Percentiles rank a stretch among this genome's conserved stretches.
Evolutionary conservation across 495 filamentous ascomycete species (phyloP).

Genomic region (Penicillium manginii): DNA sequence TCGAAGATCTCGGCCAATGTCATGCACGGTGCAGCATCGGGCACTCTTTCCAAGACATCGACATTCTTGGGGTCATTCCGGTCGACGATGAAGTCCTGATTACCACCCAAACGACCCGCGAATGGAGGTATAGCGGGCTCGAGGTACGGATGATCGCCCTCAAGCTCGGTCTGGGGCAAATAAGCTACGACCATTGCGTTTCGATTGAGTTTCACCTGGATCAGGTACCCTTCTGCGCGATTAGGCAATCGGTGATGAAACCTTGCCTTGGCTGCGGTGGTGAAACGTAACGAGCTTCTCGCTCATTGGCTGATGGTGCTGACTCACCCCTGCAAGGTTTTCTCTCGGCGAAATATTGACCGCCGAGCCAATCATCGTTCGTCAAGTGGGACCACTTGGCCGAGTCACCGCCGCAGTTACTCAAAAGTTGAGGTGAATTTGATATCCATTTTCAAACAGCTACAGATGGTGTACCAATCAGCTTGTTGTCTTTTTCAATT

Average conservation of each 20-base stretch:
- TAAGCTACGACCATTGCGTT: conserved; percentile 20
- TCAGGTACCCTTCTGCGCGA: conserved; percentile 1
- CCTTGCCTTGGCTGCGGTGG: conserved; percentile 1
- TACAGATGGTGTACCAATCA: too few species aligned
- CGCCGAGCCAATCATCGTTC: background rate
- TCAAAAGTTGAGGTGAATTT: background rate
- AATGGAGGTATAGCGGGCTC: conserved; percentile 37
- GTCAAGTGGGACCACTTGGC: background rate
- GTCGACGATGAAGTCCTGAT: conserved; percentile 48
- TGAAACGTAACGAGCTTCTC: conserved; percentile 16
- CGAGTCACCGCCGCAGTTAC: conserved; percentile 1
- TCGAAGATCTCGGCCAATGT: conserved; percentile 41
- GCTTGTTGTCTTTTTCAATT: too few species aligned
- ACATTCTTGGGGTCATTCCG: conserved; percentile 41
- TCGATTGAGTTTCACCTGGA: conserved; percentile 16
- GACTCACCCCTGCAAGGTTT: conserved; percentile 4
- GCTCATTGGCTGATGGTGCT: background rate
- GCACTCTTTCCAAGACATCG: conserved; percentile 38
- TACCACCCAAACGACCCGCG: conserved; percentile 53
- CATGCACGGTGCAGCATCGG: conserved; percentile 51
- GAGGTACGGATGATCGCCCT: conserved; percentile 19
- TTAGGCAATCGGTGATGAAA: conserved; percentile 8
- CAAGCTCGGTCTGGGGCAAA: conserved; percentile 20
- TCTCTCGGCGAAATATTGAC: conserved; percentile 2
- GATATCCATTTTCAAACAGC: too few species aligned